Conservation (phyloP, 768 basidiomycete species). For the Tephrocybe sp. region DNA sequence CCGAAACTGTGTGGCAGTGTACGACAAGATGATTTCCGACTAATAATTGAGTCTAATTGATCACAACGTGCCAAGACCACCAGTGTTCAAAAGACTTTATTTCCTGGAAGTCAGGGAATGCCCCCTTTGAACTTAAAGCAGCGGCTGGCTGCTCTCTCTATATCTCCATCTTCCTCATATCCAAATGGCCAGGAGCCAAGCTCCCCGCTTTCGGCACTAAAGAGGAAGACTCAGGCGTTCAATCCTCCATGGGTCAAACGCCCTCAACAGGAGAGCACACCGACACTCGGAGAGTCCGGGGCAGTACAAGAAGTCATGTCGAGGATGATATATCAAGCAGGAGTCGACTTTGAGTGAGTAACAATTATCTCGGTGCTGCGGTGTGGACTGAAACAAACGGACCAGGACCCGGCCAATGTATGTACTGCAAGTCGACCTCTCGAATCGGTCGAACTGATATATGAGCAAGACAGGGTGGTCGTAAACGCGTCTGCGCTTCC, state of each 20-base stretch:
- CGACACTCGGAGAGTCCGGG: constrained; percentile 51
- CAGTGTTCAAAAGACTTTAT: background rate
- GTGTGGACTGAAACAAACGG: constrained; percentile 3
- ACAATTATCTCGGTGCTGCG: constrained; percentile 10
- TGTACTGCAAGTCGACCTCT: constrained; percentile 33
- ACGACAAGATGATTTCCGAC: no score
- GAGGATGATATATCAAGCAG: constrained; percentile 83
- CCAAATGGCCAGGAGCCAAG: constrained; percentile 27
- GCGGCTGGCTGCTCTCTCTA: constrained; percentile 60
- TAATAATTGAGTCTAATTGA: no score
- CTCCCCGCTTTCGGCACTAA: constrained; percentile 19
- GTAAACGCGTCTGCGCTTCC: constrained; percentile 82
- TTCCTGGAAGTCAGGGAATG: constrained; percentile 14
- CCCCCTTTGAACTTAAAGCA: constrained; percentile 59
- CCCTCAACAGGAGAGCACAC: constrained; percentile 23
- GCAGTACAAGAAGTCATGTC: constrained; percentile 66
- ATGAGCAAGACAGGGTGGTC: constrained; percentile 60
- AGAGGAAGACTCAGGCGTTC: constrained; percentile 39
- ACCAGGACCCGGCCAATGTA: constrained; percentile 87
- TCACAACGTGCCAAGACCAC: constrained; percentile 4
- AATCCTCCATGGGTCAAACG: constrained; percentile 54
- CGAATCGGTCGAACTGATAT: constrained; percentile 11
- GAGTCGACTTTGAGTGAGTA: constrained; percentile 89
- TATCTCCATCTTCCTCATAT: constrained; percentile 48
- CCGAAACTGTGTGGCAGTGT: no score